phyloP scores from a whole-genome alignment of 805 yeast genomes.

The Teunomyces panamensis region DNA sequence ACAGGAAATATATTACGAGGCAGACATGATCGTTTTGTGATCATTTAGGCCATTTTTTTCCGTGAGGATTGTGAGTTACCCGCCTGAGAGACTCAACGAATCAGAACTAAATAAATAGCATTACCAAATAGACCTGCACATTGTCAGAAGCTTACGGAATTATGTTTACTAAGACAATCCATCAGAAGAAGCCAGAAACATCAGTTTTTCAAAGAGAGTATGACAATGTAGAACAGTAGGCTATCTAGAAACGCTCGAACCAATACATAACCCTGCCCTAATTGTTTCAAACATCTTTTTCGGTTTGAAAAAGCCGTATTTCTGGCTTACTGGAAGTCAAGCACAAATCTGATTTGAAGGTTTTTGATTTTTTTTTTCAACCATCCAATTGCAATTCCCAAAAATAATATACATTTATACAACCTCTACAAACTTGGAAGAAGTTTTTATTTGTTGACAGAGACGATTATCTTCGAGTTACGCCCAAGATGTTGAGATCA shows the following conservation, averaged over 20 bases:
- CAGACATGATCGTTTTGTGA: no score
- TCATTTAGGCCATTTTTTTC: not conserved
- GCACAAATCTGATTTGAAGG: conserved; percentile 1
- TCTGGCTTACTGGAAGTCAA: not conserved
- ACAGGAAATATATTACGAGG: not conserved
- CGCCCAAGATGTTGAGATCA: conserved; percentile 5
- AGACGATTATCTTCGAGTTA: conserved; percentile 3
- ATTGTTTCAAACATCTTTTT: not conserved
- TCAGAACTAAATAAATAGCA: not conserved
- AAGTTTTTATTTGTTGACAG: conserved; percentile 2
- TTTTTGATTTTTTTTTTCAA: conserved; percentile 4
- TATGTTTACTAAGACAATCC: not conserved
- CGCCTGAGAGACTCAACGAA: not conserved
- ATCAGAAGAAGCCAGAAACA: not conserved
- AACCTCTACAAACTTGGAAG: conserved; percentile 2
- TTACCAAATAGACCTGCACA: conserved; percentile 2
- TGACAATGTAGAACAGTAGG: not conserved
- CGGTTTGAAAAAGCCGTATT: not conserved
- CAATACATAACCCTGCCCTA: not conserved
- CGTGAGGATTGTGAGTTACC: not conserved
- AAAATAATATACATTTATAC: conserved; percentile 4
- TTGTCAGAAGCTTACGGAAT: not conserved
- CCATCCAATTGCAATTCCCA: conserved; percentile 4
- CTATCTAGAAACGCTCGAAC: not conserved
- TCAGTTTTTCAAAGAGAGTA: not conserved